phyloP scores from a whole-genome alignment of 2,329 filamentous ascomycete genomes.

The Juglanconis juglandina region DNA sequence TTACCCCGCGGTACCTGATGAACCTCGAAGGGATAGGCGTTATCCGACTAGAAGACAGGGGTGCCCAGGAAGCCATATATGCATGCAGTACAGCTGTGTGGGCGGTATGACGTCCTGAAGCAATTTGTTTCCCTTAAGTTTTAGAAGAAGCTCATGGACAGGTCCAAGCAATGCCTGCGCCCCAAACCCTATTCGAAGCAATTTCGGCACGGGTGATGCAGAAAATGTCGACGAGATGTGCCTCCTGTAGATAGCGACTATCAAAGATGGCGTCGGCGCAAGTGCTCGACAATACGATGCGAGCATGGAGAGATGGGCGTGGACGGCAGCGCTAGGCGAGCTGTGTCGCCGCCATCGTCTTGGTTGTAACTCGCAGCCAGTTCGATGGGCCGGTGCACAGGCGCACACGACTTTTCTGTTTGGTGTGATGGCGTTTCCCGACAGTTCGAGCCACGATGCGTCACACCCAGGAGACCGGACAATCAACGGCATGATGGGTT shows the following conservation, averaged over 20 bases:
- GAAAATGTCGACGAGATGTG: neutral
- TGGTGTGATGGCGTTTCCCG: neutral
- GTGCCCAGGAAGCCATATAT: neutral
- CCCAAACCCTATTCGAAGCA: neutral
- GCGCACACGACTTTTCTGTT: neutral
- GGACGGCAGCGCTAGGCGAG: conserved; percentile 1
- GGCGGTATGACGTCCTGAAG: conserved; percentile 4
- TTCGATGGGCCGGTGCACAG: neutral
- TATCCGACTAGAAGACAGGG: neutral
- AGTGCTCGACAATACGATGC: no score
- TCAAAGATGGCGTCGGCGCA: neutral
- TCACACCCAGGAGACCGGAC: neutral
- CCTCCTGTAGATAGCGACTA: neutral
- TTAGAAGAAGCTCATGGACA: neutral
- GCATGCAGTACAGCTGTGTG: neutral
- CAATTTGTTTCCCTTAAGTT: neutral
- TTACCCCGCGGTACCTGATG: neutral
- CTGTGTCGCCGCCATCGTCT: neutral
- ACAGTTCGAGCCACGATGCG: neutral
- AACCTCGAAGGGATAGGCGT: neutral
- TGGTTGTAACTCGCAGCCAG: neutral
- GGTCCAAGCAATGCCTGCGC: neutral
- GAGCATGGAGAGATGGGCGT: neutral
- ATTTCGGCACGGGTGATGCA: neutral
- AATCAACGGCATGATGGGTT: neutral